These are phyloP conservation scores for Barbarea vulgaris DNA, from an alignment of 345 rosid genomes.

Conservation along the genomic window DNA sequence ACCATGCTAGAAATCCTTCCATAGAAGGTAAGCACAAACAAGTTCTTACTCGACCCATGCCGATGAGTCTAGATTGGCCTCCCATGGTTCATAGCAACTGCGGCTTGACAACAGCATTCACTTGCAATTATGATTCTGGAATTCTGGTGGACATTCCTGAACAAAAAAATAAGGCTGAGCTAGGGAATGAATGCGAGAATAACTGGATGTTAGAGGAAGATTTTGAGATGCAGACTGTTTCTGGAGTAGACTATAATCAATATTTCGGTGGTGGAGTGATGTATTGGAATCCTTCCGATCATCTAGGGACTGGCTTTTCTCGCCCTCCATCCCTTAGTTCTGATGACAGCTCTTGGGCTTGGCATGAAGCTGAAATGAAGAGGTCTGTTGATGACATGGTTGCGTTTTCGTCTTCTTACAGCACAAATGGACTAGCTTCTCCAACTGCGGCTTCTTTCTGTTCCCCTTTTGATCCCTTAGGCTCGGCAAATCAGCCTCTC, in stretches of 20 bases:
- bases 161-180: slow-evolving; percentile 51
- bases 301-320: slow-evolving; percentile 81
- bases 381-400: slow-evolving; percentile 97
- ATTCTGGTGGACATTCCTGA: slow-evolving; percentile 72
- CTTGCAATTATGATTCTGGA: slow-evolving; percentile 77
- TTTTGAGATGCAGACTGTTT: slow-evolving; percentile 73
- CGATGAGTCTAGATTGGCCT: slow-evolving; percentile 97
- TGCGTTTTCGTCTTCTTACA: slow-evolving; percentile 91
- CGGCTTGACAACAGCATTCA: slow-evolving; percentile 65
- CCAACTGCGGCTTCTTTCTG: slow-evolving; percentile 91
- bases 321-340: slow-evolving; percentile 97
- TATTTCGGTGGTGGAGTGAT: slow-evolving; percentile 97
- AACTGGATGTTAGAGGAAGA: slow-evolving; percentile 97
- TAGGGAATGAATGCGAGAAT: slow-evolving; percentile 70
- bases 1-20: slow-evolving; percentile 71
- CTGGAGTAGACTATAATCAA: slow-evolving; percentile 90
- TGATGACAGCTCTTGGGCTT: slow-evolving; percentile 97
- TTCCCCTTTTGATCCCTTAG: slow-evolving; percentile 85
- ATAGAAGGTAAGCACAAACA: slow-evolving; percentile 67
- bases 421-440: slow-evolving; percentile 89
- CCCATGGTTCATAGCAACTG: slow-evolving; percentile 80
- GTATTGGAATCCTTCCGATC: slow-evolving; percentile 98
- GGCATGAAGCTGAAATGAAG: slow-evolving; percentile 97
- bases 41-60: slow-evolving; percentile 68
- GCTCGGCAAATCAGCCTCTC: slow-evolving; percentile 77